Evolutionary conservation across 805 yeast species (phyloP).

Genomic region (Saccharomycopsis sp.): DNA sequence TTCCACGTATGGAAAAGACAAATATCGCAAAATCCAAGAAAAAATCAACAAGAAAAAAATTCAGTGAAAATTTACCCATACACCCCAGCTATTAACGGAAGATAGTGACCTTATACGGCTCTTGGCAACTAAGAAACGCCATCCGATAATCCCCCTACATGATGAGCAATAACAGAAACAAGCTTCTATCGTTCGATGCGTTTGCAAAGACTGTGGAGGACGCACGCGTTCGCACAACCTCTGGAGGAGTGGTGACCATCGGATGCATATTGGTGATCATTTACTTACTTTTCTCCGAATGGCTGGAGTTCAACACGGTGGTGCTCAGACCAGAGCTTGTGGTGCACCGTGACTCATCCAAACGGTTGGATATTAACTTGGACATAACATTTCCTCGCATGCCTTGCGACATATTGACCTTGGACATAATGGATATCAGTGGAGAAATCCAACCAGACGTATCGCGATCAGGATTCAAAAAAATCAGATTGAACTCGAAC

Average conservation of each 20-base stretch:
- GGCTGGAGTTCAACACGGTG: slow-evolving; percentile 62
- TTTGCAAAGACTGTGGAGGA: slow-evolving; percentile 93
- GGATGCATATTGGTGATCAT: slow-evolving; percentile 56
- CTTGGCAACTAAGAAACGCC: neutral
- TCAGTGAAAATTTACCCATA: no score
- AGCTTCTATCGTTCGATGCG: slow-evolving; percentile 65
- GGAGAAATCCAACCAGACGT: slow-evolving; percentile 81
- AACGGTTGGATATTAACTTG: slow-evolving; percentile 67
- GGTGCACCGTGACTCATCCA: slow-evolving; percentile 76
- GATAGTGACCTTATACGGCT: neutral
- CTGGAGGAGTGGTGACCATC: slow-evolving; percentile 86
- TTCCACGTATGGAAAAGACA: no score
- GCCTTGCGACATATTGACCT: slow-evolving; percentile 75
- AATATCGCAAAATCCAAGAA: no score
- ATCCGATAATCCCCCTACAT: slow-evolving; percentile 9
- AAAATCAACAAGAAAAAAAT: no score
- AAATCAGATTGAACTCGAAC: slow-evolving; percentile 50
- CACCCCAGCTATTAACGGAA: no score
- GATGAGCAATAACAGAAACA: slow-evolving; percentile 24
- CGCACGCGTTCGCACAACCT: slow-evolving; percentile 76
- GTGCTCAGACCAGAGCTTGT: slow-evolving; percentile 76
- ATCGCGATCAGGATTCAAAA: slow-evolving; percentile 60
- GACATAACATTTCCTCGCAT: slow-evolving; percentile 78
- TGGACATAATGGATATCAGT: slow-evolving; percentile 84
- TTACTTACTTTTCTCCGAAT: slow-evolving; percentile 64